Conservation (phyloP, 345 rosid genomes). For the Populus simonii region DNA sequence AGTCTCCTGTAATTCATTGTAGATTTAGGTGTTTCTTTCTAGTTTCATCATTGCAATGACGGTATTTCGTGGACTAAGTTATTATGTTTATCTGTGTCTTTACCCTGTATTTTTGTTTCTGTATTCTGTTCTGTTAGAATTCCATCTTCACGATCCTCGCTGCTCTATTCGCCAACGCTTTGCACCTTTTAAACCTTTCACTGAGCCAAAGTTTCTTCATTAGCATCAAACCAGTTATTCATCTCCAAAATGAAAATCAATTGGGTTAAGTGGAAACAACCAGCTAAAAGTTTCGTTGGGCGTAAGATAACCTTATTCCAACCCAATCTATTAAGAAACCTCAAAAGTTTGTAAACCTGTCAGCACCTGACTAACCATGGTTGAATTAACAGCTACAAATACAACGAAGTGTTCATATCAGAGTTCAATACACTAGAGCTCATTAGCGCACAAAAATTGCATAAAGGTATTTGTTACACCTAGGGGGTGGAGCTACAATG, state of each 20-base stretch:
- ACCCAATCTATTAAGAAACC: too few species aligned
- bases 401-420: not conserved
- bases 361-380: not conserved
- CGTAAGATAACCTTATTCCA: too few species aligned
- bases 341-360: not conserved
- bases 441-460: not conserved
- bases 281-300: not conserved
- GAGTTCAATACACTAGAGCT: not conserved
- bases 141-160: not conserved
- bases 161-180: not conserved
- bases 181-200: not conserved
- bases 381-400: not conserved
- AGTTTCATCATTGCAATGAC: not conserved
- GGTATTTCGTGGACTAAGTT: not conserved
- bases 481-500: not conserved
- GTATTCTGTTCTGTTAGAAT: not conserved
- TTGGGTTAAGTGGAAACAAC: not conserved
- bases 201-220: not conserved
- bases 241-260: not conserved
- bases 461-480: not conserved
- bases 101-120: not conserved
- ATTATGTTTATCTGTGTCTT: not conserved
- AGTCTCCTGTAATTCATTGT: not conserved
- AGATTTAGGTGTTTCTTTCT: not conserved
- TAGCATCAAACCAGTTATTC: not conserved